Conservation (phyloP, 2,329 filamentous ascomycete species). For the Penicillium oxalicum region DNA sequence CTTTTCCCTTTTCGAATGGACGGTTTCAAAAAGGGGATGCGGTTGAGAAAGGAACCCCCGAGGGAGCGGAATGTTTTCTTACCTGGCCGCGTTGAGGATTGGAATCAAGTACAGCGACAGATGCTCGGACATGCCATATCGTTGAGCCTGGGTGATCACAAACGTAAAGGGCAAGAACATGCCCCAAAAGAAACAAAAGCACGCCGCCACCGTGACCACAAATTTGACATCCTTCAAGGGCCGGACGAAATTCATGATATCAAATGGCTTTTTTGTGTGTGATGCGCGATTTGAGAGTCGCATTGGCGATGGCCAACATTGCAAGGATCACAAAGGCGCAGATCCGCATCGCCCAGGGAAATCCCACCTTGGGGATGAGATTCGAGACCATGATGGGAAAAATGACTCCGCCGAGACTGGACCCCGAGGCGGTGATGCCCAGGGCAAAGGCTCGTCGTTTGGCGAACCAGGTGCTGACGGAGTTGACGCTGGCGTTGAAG, state of each 20-base stretch:
- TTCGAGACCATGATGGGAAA: constrained; percentile 57
- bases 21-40: neutral
- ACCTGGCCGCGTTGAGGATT: constrained; percentile 48
- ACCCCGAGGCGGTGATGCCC: constrained; percentile 51
- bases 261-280: constrained; percentile 23
- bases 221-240: constrained; percentile 23
- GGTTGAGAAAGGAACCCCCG: neutral
- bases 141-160: constrained; percentile 42
- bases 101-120: constrained; percentile 50
- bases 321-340: constrained; percentile 57
- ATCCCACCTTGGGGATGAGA: constrained; percentile 49
- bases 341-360: constrained; percentile 54
- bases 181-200: constrained; percentile 48
- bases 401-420: constrained; percentile 53
- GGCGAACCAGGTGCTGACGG: constrained; percentile 48
- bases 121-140: constrained; percentile 45
- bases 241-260: constrained; percentile 15
- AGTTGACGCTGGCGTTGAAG: constrained; percentile 41
- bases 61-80: constrained; percentile 5
- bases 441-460: constrained; percentile 49
- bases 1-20: too few species aligned
- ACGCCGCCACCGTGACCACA: constrained; percentile 14
- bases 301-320: constrained; percentile 48
- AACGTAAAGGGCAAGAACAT: constrained; percentile 56
- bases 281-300: constrained; percentile 48